Evolutionary conservation across 352 stramenopile genomes (phyloP).

Genomic region (Globisporangium radiosum): DNA sequence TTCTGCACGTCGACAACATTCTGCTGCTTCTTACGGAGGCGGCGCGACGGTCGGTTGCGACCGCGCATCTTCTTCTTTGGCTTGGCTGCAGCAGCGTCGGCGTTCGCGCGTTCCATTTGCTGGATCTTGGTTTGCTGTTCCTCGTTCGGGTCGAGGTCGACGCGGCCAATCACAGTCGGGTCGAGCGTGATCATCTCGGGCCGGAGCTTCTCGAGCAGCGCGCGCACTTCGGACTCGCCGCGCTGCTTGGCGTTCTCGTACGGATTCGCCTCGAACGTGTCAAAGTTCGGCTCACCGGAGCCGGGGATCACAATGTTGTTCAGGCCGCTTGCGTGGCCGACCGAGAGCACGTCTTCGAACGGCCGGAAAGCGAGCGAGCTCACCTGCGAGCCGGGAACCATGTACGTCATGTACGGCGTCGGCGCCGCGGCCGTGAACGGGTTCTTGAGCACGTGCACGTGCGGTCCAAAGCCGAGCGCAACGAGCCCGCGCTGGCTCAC

Average conservation of each 20-base stretch:
- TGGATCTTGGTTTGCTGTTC: constrained; percentile 81
- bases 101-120: constrained; percentile 71
- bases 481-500: constrained; percentile 95
- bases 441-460: constrained; percentile 91
- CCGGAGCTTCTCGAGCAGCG: constrained; percentile 96
- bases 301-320: constrained; percentile 93
- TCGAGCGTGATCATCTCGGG: constrained; percentile 98
- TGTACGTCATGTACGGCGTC: constrained; percentile 89
- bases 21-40: constrained; percentile 95
- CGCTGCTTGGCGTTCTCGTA: constrained; percentile 96
- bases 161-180: constrained; percentile 88
- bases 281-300: constrained; percentile 96
- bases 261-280: constrained; percentile 97
- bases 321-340: constrained; percentile 89
- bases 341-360: constrained; percentile 96
- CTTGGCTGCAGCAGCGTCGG: constrained; percentile 34
- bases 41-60: constrained; percentile 94
- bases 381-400: constrained; percentile 77
- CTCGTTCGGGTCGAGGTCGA: constrained; percentile 88
- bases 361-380: constrained; percentile 93
- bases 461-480: constrained; percentile 89
- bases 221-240: constrained; percentile 94
- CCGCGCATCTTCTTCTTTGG: constrained; percentile 97
- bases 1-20: constrained; percentile 97
- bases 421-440: constrained; percentile 72